phyloP scores from a whole-genome alignment of 1,139 yeast species.

The Kurtzmaniella natalensis region DNA sequence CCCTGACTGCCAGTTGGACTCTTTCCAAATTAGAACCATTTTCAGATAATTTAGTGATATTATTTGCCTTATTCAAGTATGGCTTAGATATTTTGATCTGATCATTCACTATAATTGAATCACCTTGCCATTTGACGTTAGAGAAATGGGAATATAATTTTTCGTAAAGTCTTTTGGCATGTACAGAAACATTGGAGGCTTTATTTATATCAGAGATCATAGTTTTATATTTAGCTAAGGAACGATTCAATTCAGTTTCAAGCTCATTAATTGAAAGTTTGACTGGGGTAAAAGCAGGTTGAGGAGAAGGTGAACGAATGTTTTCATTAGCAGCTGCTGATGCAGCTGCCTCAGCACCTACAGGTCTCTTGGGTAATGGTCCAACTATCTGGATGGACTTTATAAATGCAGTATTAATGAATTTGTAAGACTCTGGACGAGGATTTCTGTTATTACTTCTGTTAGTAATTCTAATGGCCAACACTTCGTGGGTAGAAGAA shows the following conservation, averaged over 20 bases:
- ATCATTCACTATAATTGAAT: conserved; percentile 20
- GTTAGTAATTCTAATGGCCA: conserved; percentile 19
- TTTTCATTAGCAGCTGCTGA: neutral
- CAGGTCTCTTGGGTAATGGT: conserved; percentile 17
- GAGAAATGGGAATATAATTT: conserved; percentile 12
- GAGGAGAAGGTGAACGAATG: conserved; percentile 1
- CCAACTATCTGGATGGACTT: conserved; percentile 45
- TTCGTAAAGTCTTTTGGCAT: conserved; percentile 17
- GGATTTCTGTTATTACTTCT: conserved; percentile 14
- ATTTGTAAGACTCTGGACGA: conserved; percentile 36
- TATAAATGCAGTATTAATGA: conserved; percentile 57
- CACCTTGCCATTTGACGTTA: conserved; percentile 21
- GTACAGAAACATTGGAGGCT: conserved; percentile 11
- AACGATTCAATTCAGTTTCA: conserved; percentile 13
- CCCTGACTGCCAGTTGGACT: conserved; percentile 51
- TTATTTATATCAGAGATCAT: conserved; percentile 6
- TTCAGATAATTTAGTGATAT: conserved; percentile 21
- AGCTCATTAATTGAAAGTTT: conserved; percentile 15
- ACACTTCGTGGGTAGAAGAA: conserved; percentile 26
- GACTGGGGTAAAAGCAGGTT: conserved; percentile 4
- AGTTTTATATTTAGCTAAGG: conserved; percentile 12
- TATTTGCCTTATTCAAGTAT: conserved; percentile 21
- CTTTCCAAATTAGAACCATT: conserved; percentile 25
- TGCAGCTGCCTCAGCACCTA: conserved; percentile 5
- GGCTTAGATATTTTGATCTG: conserved; percentile 27